A percentile compares a stretch with the other conserved stretches of the same genome.
phyloP scores from a whole-genome alignment of 192 early-diverging fungal species.

The Coemansia umbellata region DNA sequence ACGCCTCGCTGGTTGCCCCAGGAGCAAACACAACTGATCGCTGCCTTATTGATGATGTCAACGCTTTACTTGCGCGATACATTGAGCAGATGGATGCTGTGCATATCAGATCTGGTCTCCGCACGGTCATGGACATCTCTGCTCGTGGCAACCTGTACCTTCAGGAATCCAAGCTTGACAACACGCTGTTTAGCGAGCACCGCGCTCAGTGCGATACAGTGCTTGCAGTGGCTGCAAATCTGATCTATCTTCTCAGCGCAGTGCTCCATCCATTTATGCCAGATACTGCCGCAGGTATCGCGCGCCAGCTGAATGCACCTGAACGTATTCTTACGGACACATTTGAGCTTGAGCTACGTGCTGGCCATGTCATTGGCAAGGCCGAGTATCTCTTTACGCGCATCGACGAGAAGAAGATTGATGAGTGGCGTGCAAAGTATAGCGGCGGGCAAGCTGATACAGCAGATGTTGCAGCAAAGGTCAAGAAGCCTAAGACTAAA shows the following conservation, averaged over 20 bases:
- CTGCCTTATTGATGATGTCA: conserved; percentile 78
- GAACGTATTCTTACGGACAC: conserved; percentile 70
- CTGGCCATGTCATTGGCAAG: conserved; percentile 79
- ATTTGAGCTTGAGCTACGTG: conserved; percentile 71
- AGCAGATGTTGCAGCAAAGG: neutral
- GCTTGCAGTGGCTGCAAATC: conserved; percentile 74
- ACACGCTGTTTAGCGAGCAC: conserved; percentile 74
- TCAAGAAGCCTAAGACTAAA: conserved; percentile 5
- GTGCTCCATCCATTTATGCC: conserved; percentile 94
- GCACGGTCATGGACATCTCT: conserved; percentile 89
- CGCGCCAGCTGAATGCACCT: conserved; percentile 81
- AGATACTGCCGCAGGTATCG: conserved; percentile 71
- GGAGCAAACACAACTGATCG: conserved; percentile 59
- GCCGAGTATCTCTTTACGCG: conserved; percentile 88
- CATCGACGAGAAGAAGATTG: conserved; percentile 82
- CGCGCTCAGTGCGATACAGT: conserved; percentile 84
- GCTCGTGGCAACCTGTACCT: conserved; percentile 92
- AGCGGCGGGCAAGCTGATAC: conserved; percentile 53
- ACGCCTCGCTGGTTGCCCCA: conserved; percentile 36
- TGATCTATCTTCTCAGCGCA: conserved; percentile 85
- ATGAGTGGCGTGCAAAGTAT: conserved; percentile 75
- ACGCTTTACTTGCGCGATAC: conserved; percentile 71
- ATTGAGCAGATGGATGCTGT: conserved; percentile 75
- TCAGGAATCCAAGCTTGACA: conserved; percentile 91
- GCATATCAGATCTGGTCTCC: conserved; percentile 79